phyloP scores from a whole-genome alignment of 2,329 filamentous ascomycete genomes.

The Exophiala dermatitidis region DNA sequence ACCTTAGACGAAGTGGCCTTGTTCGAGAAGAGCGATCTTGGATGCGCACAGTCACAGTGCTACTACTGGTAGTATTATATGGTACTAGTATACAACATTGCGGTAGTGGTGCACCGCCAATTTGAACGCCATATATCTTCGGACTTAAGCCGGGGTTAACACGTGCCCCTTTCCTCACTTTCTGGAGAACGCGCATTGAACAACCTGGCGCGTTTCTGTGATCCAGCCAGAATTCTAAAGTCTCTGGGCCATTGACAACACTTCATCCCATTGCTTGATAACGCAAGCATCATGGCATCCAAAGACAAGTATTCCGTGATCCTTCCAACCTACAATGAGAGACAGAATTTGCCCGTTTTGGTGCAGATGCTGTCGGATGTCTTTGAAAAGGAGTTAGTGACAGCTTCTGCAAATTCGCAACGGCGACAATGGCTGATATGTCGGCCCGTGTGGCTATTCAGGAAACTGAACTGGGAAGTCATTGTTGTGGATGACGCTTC shows the following conservation, averaged over 20 bases:
- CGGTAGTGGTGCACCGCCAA: too few species aligned
- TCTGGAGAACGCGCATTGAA: background rate
- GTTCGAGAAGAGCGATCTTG: background rate
- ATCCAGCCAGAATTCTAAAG: background rate
- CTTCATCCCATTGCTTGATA: background rate
- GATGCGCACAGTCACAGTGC: background rate
- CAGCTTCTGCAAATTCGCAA: background rate
- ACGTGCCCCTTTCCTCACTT: background rate
- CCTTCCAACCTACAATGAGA: conserved; percentile 97
- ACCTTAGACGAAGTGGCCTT: background rate
- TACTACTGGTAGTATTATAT: too few species aligned
- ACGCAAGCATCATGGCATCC: conserved; percentile 31
- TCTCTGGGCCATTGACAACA: background rate
- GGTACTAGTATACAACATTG: too few species aligned
- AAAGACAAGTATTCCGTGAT: conserved; percentile 90
- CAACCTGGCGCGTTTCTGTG: conserved; percentile 1
- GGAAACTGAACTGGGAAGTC: conserved; percentile 92
- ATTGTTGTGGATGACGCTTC: conserved; percentile 98
- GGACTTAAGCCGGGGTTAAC: background rate
- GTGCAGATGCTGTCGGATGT: conserved; percentile 88
- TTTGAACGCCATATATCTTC: background rate
- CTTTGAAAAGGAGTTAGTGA: conserved; percentile 73
- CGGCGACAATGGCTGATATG: background rate
- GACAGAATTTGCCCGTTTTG: conserved; percentile 92
- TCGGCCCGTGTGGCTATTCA: conserved; percentile 34